Conservation (phyloP, 805 yeast species). For the Priceomyces medius region DNA sequence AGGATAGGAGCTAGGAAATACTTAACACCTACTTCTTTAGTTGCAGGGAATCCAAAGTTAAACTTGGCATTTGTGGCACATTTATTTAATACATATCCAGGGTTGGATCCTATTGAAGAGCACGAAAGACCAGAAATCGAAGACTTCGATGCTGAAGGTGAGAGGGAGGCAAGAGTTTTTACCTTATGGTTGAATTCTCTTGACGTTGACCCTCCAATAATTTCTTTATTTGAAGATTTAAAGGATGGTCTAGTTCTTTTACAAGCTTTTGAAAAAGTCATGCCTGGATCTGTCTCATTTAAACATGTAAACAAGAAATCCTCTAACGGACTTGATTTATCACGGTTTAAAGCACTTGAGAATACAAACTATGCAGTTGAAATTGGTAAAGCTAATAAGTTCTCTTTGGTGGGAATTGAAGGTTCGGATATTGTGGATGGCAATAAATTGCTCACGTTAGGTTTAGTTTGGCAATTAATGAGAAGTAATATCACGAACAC, state of each 20-base stretch:
- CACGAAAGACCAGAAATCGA: conserved; percentile 90
- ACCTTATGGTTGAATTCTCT: conserved; percentile 96
- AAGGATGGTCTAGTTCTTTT: conserved; percentile 87
- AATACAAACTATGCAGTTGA: conserved; percentile 99
- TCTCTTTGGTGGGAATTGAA: conserved; percentile 95
- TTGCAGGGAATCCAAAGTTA: conserved; percentile 94
- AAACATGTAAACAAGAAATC: conserved; percentile 84
- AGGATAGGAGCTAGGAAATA: conserved; percentile 90
- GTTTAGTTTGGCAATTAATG: conserved; percentile 98
- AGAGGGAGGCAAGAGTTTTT: conserved; percentile 97
- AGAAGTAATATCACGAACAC: conserved; percentile 90
- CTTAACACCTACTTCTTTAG: conserved; percentile 88
- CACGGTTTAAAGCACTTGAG: conserved; percentile 92
- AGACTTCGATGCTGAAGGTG: conserved; percentile 99
- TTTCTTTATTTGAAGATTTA: conserved; percentile 86
- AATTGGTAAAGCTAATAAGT: conserved; percentile 86
- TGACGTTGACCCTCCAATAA: conserved; percentile 94
- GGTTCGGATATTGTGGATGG: conserved; percentile 98
- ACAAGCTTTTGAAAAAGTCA: conserved; percentile 93
- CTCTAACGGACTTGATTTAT: conserved; percentile 67
- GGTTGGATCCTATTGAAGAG: conserved; percentile 93
- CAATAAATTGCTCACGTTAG: conserved; percentile 81
- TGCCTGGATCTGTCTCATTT: conserved; percentile 85
- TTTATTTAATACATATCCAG: conserved; percentile 94
- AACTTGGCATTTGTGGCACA: conserved; percentile 97